Percentiles rank a stretch among this genome's conserved stretches.
Conservation (phyloP, 2,329 filamentous ascomycete species). For the Plectosphaerella sp. region DNA sequence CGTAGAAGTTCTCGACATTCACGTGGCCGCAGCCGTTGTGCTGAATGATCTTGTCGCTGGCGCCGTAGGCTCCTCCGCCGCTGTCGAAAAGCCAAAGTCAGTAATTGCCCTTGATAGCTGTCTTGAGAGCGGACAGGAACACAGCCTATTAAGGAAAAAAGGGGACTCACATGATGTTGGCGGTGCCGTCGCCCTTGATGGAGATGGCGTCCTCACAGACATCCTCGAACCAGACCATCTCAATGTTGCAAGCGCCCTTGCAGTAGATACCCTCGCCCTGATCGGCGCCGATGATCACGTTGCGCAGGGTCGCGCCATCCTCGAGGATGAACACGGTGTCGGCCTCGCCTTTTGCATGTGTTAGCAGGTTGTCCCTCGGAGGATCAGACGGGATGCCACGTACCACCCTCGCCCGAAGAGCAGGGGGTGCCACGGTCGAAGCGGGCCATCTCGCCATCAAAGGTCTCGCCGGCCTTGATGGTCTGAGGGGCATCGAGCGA, state of each 20-base stretch:
- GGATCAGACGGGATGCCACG: neutral
- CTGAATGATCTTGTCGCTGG: slow-evolving; percentile 39
- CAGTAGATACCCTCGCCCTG: slow-evolving; percentile 42
- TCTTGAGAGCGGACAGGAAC: slow-evolving; percentile 29
- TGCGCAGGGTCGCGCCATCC: slow-evolving; percentile 35
- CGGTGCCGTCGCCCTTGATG: slow-evolving; percentile 3
- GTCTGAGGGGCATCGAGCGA: slow-evolving; percentile 5
- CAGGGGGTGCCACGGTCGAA: slow-evolving; percentile 37
- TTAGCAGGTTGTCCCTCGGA: neutral
- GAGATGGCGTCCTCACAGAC: slow-evolving; percentile 33
- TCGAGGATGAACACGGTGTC: slow-evolving; percentile 38
- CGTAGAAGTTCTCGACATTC: slow-evolving; percentile 34
- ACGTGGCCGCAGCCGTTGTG: slow-evolving; percentile 41
- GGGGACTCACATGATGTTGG: slow-evolving; percentile 9
- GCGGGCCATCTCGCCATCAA: slow-evolving; percentile 8
- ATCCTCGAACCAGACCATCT: slow-evolving; percentile 40
- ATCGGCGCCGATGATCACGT: slow-evolving; percentile 39
- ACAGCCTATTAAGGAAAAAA: too few species aligned
- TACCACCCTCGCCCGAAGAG: slow-evolving; percentile 35
- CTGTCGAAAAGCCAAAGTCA: slow-evolving; percentile 17
- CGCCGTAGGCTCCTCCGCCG: slow-evolving; percentile 37
- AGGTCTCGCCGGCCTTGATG: slow-evolving; percentile 7
- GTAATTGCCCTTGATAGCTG: slow-evolving; percentile 26
- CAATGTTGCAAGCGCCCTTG: slow-evolving; percentile 33
- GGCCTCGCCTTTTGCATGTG: neutral